Percentiles rank a stretch among this genome's conserved stretches.
Evolutionary conservation across 2,329 filamentous ascomycete genomes (phyloP).

Genomic region (Albifimbria verrucaria): DNA sequence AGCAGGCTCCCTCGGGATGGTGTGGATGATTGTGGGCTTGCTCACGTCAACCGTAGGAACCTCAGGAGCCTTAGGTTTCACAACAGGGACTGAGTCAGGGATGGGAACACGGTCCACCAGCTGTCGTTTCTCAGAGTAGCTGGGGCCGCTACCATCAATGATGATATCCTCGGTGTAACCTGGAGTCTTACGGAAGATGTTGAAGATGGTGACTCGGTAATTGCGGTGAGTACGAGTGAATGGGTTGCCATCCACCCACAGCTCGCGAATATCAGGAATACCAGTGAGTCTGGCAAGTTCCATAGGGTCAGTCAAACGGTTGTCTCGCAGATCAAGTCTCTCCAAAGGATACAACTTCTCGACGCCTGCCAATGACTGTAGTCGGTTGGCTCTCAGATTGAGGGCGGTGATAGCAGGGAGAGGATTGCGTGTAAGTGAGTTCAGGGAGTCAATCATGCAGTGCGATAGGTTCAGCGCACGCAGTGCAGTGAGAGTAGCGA

Average conservation of each 20-base stretch:
- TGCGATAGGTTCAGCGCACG: slow-evolving; percentile 90
- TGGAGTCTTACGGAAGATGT: slow-evolving; percentile 85
- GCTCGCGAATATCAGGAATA: slow-evolving; percentile 86
- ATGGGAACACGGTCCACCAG: slow-evolving; percentile 79
- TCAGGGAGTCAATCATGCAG: slow-evolving; percentile 95
- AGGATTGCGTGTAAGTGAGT: slow-evolving; percentile 80
- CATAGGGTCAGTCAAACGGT: slow-evolving; percentile 83
- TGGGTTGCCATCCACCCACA: slow-evolving; percentile 90
- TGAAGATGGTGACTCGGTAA: slow-evolving; percentile 91
- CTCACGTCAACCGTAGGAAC: slow-evolving; percentile 62
- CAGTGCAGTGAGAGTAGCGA: slow-evolving; percentile 82
- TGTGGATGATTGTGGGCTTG: slow-evolving; percentile 61
- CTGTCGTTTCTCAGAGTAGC: slow-evolving; percentile 80
- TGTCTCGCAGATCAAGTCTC: slow-evolving; percentile 86
- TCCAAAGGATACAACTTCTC: slow-evolving; percentile 87
- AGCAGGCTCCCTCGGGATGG: slow-evolving; percentile 43
- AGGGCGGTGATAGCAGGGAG: slow-evolving; percentile 90
- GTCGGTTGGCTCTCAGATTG: slow-evolving; percentile 84
- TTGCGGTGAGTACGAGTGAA: slow-evolving; percentile 83
- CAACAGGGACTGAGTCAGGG: slow-evolving; percentile 70
- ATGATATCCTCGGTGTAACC: slow-evolving; percentile 88
- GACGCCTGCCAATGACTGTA: slow-evolving; percentile 83
- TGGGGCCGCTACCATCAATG: slow-evolving; percentile 80
- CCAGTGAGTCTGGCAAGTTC: slow-evolving; percentile 86
- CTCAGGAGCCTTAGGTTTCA: slow-evolving; percentile 66